Percentiles rank a stretch among this genome's conserved stretches.
Conservation (phyloP, 805 yeast genomes). For the Candida anglica region DNA sequence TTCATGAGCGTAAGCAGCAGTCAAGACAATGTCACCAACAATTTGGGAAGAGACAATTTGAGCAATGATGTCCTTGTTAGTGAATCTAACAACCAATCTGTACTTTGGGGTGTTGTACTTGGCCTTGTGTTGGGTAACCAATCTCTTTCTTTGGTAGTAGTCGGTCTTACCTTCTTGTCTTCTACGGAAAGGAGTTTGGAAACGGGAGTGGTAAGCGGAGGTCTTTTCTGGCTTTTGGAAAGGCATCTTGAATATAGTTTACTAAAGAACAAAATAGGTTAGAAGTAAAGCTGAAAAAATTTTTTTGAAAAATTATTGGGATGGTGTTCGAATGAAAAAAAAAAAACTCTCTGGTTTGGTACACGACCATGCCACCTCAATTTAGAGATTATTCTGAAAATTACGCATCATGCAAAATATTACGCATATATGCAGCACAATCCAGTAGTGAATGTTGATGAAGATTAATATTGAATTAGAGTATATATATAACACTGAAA, state of each 20-base stretch:
- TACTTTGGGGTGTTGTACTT: constrained; percentile 99
- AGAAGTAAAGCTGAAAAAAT: not conserved
- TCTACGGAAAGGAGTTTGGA: constrained; percentile 99
- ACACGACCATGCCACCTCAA: not conserved
- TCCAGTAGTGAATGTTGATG: too few species aligned
- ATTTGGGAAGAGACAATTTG: constrained; percentile 96
- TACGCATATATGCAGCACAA: too few species aligned
- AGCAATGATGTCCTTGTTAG: constrained; percentile 99
- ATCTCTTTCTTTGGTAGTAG: constrained; percentile 99
- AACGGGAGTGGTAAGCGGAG: constrained; percentile 97
- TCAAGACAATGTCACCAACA: constrained; percentile 92
- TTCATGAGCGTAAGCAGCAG: constrained; percentile 99
- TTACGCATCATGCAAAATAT: too few species aligned
- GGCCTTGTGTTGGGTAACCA: constrained; percentile 99
- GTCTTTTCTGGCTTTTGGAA: constrained; percentile 71
- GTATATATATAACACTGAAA: too few species aligned
- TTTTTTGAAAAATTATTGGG: constrained; percentile 3
- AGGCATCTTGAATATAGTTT: constrained; percentile 50
- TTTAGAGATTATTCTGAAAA: not conserved
- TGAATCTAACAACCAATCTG: constrained; percentile 99
- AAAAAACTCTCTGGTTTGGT: not conserved
- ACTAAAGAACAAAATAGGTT: not conserved
- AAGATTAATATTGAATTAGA: too few species aligned
- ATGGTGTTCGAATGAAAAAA: not conserved
- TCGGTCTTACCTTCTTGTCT: constrained; percentile 99